Conservation (phyloP, 192 early-diverging fungal genomes). For the Umbelopsis isabellina region DNA sequence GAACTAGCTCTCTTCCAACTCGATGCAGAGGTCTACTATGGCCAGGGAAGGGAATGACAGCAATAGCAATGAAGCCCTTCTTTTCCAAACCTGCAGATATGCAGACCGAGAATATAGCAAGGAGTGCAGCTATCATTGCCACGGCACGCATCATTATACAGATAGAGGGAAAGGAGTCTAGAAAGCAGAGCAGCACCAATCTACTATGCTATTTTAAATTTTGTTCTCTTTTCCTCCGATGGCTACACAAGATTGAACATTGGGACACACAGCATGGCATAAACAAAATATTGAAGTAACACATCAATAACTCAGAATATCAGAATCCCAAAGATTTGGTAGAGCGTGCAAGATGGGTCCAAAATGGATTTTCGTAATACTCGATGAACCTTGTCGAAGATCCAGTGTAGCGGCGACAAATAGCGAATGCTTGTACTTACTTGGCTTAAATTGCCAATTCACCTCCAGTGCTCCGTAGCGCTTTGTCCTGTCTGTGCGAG, state of each 20-base stretch:
- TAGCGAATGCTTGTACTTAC: no score
- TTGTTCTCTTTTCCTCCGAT: not conserved
- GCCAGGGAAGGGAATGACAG: not conserved
- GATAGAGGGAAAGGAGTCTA: not conserved
- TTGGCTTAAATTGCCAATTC: no score
- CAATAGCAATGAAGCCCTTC: not conserved
- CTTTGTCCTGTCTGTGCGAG: no score
- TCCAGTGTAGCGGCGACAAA: no score
- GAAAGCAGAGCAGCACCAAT: not conserved
- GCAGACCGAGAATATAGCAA: not conserved
- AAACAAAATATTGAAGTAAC: not conserved
- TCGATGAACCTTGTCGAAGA: no score
- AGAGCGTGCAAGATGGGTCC: no score
- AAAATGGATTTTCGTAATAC: no score
- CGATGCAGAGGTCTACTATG: conserved; percentile 2
- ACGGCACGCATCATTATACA: not conserved
- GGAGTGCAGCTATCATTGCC: not conserved
- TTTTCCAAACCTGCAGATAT: not conserved
- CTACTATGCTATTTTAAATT: not conserved
- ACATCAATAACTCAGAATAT: not conserved
- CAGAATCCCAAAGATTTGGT: not conserved
- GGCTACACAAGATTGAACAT: not conserved
- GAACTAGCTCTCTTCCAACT: not conserved
- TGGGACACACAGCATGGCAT: not conserved
- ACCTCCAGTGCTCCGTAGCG: no score